These are phyloP conservation scores for Xenosphaeropsis pyriputrescens DNA, from an alignment of 2,329 filamentous ascomycete genomes.

Conservation along the genomic window DNA sequence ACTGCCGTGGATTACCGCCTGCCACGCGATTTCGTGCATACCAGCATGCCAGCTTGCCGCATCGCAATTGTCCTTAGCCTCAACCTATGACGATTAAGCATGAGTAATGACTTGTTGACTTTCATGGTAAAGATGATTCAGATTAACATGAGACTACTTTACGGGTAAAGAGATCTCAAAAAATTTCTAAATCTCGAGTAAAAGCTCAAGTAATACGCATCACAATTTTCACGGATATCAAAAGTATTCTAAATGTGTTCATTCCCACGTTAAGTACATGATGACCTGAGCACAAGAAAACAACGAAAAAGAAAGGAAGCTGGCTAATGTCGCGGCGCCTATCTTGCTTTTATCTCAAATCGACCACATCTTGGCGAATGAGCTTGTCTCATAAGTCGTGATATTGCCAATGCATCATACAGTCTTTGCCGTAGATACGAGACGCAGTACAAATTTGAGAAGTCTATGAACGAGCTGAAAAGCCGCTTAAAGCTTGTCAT, in stretches of 20 bases:
- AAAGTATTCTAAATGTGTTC: not conserved
- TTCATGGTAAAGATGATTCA: too few relatives aligned
- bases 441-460: constrained; percentile 11
- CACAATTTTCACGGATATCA: not conserved
- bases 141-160: too few relatives aligned
- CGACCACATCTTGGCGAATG: constrained; percentile 9
- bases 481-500: constrained; percentile 83
- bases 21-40: not conserved
- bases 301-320: not conserved
- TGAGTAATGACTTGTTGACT: too few relatives aligned
- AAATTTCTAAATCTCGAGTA: too few relatives aligned
- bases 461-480: constrained; percentile 16
- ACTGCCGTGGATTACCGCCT: not conserved
- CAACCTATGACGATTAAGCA: too few relatives aligned
- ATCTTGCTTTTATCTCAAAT: constrained; percentile 12
- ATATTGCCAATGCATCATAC: constrained; percentile 6
- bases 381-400: constrained; percentile 14
- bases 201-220: not conserved
- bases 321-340: constrained; percentile 4
- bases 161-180: too few relatives aligned
- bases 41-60: not conserved
- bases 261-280: constrained; percentile 1
- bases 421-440: constrained; percentile 5
- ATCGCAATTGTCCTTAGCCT: too few relatives aligned
- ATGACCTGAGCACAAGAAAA: not conserved